These are phyloP conservation scores for Fusarium succisae DNA, from an alignment of 2,329 filamentous ascomycete species.

Conservation along the genomic window DNA sequence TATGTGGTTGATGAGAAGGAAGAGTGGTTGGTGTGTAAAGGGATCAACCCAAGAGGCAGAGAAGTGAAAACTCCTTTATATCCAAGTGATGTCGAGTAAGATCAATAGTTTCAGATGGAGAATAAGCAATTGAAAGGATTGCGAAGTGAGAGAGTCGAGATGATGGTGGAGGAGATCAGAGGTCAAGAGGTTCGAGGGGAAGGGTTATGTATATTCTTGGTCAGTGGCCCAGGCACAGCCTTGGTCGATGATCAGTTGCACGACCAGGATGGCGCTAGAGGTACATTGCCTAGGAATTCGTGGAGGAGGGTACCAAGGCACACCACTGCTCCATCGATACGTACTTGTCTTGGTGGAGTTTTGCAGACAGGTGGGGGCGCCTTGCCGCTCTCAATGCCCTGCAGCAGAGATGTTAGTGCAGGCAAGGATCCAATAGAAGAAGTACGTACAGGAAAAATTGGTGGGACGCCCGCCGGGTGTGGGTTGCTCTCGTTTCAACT, in stretches of 20 bases:
- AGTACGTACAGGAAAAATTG: conserved; percentile 34
- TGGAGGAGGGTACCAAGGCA: conserved; percentile 43
- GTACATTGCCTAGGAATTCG: conserved; percentile 45
- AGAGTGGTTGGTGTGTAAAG: conserved; percentile 8
- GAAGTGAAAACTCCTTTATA: conserved; percentile 13
- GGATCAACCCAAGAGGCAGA: conserved; percentile 19
- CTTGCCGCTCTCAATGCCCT: conserved; percentile 43
- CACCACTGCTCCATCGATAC: conserved; percentile 37
- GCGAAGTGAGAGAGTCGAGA: conserved; percentile 28
- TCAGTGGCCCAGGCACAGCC: conserved; percentile 41
- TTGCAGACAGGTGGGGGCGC: conserved; percentile 23
- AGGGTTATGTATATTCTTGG: conserved; percentile 44
- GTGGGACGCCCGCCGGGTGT: conserved; percentile 32
- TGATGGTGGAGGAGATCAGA: conserved; percentile 32
- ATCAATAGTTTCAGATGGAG: conserved; percentile 22
- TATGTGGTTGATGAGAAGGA: conserved; percentile 15
- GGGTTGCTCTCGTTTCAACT: conserved; percentile 25
- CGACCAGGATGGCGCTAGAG: conserved; percentile 38
- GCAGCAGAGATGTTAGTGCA: conserved; percentile 41
- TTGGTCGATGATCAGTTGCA: conserved; percentile 44
- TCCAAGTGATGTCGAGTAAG: conserved; percentile 26
- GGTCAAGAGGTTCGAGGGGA: conserved; percentile 37
- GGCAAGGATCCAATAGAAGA: conserved; percentile 23
- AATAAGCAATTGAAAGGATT: conserved; percentile 35
- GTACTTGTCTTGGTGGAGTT: conserved; percentile 32